phyloP scores from a whole-genome alignment of 1,139 yeast genomes.

The Geotrichum candidum region DNA sequence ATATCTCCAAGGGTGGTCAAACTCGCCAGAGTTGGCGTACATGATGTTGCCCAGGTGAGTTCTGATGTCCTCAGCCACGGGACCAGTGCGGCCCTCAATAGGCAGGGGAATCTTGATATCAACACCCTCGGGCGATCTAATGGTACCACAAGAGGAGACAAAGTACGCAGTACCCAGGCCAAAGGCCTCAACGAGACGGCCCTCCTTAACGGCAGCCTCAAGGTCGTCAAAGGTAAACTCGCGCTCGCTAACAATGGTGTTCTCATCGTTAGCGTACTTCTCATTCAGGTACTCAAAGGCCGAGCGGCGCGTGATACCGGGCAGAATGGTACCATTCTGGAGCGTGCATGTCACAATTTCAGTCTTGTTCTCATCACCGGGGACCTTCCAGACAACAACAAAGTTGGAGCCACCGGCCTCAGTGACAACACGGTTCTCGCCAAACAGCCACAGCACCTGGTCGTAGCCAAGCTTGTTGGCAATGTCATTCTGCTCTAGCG shows the following conservation, averaged over 20 bases:
- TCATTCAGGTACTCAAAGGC: slow-evolving; percentile 36
- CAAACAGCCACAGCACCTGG: slow-evolving; percentile 44
- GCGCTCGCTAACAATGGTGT: slow-evolving; percentile 36
- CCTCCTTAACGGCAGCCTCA: slow-evolving; percentile 35
- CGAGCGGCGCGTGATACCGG: slow-evolving; percentile 44
- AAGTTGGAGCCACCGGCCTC: slow-evolving; percentile 46
- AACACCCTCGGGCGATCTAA: slow-evolving; percentile 36
- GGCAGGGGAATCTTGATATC: slow-evolving; percentile 35
- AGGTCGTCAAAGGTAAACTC: slow-evolving; percentile 39
- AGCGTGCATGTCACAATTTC: slow-evolving; percentile 43
- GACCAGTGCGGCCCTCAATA: slow-evolving; percentile 13
- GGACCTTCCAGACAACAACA: slow-evolving; percentile 35
- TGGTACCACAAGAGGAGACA: slow-evolving; percentile 38
- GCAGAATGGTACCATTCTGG: slow-evolving; percentile 38
- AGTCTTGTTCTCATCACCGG: slow-evolving; percentile 33
- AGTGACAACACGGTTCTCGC: slow-evolving; percentile 40
- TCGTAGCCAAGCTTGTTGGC: slow-evolving; percentile 39
- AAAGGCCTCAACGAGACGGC: slow-evolving; percentile 41
- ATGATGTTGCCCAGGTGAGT: slow-evolving; percentile 1
- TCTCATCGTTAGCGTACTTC: slow-evolving; percentile 22
- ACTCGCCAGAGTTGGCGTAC: slow-evolving; percentile 8
- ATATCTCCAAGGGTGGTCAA: slow-evolving; percentile 10
- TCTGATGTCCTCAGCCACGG: slow-evolving; percentile 12
- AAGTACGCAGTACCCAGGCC: slow-evolving; percentile 44
- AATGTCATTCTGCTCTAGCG: slow-evolving; percentile 37